Percentiles rank a stretch among this genome's conserved stretches.
phyloP scores from a whole-genome alignment of 2,329 filamentous ascomycete species.

The Didymella pomorum region DNA sequence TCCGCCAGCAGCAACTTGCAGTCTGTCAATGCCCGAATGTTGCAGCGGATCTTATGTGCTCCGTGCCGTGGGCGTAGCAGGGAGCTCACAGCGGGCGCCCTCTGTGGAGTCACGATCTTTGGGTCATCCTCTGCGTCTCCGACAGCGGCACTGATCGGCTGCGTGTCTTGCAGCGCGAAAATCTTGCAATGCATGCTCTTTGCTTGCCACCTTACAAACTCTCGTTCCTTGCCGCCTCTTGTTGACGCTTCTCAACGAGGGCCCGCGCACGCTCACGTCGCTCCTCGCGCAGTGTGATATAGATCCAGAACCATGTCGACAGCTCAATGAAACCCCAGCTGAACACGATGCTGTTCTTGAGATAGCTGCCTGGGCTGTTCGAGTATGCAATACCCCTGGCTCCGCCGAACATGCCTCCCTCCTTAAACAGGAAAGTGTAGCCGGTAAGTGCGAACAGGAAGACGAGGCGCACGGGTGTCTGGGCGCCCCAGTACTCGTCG shows the following conservation, averaged over 20 bases:
- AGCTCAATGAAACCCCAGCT: conserved; percentile 85
- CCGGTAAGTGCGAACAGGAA: conserved; percentile 68
- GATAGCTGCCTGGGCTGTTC: conserved; percentile 60
- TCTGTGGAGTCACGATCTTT: background rate
- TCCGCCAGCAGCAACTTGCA: background rate
- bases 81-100: background rate
- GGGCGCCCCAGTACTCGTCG: conserved; percentile 58
- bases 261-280: conserved; percentile 40
- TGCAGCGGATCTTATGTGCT: background rate
- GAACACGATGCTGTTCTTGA: conserved; percentile 88
- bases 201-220: background rate
- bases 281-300: conserved; percentile 49
- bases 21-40: too few relatives aligned
- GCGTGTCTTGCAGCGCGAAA: background rate
- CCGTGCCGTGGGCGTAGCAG: background rate
- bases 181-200: background rate
- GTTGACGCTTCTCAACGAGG: conserved; percentile 44
- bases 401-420: conserved; percentile 57
- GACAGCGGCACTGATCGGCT: background rate
- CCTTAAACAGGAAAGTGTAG: conserved; percentile 71
- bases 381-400: conserved; percentile 37
- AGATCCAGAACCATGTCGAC: conserved; percentile 83
- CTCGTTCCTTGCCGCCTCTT: conserved; percentile 37
- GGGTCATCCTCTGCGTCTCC: background rate
- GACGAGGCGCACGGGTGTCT: conserved; percentile 70